Conservation (phyloP, 805 yeast genomes). For the Lipomyces spencermartinsiae region DNA sequence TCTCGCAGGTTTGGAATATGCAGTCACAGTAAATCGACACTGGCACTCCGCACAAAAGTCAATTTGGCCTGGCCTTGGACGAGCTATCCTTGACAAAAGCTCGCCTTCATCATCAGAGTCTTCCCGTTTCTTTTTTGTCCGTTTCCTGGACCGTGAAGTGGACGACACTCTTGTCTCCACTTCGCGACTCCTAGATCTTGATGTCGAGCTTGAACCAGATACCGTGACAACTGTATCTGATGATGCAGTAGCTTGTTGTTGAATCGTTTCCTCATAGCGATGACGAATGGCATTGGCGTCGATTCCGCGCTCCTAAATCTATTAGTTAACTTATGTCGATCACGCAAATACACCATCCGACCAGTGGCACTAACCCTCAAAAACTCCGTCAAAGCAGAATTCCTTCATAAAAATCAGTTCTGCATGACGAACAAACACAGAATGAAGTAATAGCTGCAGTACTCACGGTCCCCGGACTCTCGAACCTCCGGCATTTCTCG, state of each 20-base stretch:
- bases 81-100: slow-evolving; percentile 10
- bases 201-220: slow-evolving; percentile 6
- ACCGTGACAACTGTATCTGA: slow-evolving; percentile 23
- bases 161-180: slow-evolving; percentile 1
- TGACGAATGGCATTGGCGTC: slow-evolving; percentile 34
- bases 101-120: slow-evolving; percentile 35
- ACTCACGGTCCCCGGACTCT: slow-evolving; percentile 36
- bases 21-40: slow-evolving; percentile 62
- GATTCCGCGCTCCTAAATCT: slow-evolving; percentile 35
- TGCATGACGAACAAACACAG: too few species aligned
- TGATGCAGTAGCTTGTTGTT: slow-evolving; percentile 17
- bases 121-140: slow-evolving; percentile 29
- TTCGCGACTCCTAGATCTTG: slow-evolving; percentile 8
- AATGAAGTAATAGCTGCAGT: background rate
- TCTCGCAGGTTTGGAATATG: slow-evolving; percentile 60
- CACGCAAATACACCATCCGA: background rate
- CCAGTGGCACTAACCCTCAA: slow-evolving; percentile 29
- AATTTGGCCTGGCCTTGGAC: slow-evolving; percentile 43
- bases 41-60: slow-evolving; percentile 72
- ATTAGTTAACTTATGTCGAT: background rate
- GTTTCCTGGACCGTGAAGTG: background rate
- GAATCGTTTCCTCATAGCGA: slow-evolving; percentile 28
- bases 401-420: slow-evolving; percentile 15
- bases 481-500: slow-evolving; percentile 20
- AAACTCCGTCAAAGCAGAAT: slow-evolving; percentile 39